Percentiles rank a stretch among this genome's conserved stretches.
phyloP scores from a whole-genome alignment of 2,329 filamentous ascomycete species.

The Karstenula rhodostoma region DNA sequence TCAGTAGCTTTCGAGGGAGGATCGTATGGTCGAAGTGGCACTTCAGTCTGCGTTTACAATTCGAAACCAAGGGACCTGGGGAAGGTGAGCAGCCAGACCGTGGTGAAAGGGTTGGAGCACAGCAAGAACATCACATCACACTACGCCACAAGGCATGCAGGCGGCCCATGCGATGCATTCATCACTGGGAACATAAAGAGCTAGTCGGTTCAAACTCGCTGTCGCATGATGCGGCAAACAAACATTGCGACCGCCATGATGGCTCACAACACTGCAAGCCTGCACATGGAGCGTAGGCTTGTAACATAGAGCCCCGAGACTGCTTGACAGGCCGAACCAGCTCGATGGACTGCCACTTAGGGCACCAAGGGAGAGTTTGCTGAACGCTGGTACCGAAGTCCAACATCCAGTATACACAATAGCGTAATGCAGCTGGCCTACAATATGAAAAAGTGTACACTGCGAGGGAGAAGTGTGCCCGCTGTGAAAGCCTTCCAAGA shows the following conservation, averaged over 20 bases:
- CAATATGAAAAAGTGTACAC: neutral
- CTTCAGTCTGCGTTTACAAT: neutral
- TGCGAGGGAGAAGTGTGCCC: neutral
- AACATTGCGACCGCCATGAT: neutral
- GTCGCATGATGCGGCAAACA: neutral
- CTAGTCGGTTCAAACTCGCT: neutral
- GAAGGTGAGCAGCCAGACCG: neutral
- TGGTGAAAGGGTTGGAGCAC: neutral
- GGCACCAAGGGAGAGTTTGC: neutral
- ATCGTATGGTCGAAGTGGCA: neutral
- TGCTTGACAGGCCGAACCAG: neutral
- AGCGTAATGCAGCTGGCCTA: neutral
- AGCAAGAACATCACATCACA: neutral
- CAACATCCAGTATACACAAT: neutral
- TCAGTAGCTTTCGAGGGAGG: neutral
- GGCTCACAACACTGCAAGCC: neutral
- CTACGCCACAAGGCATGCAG: neutral
- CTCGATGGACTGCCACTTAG: neutral
- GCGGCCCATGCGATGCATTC: neutral
- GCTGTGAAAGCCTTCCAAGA: neutral
- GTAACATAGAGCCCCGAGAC: neutral
- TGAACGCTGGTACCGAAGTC: constrained; percentile 1
- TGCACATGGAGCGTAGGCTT: neutral
- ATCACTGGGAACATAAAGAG: neutral
- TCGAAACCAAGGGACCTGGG: neutral